Evolutionary conservation across 306 rosid species (phyloP), one percentile per base, ranked within the genome.

Genomic region (Vigna angularis): DNA sequence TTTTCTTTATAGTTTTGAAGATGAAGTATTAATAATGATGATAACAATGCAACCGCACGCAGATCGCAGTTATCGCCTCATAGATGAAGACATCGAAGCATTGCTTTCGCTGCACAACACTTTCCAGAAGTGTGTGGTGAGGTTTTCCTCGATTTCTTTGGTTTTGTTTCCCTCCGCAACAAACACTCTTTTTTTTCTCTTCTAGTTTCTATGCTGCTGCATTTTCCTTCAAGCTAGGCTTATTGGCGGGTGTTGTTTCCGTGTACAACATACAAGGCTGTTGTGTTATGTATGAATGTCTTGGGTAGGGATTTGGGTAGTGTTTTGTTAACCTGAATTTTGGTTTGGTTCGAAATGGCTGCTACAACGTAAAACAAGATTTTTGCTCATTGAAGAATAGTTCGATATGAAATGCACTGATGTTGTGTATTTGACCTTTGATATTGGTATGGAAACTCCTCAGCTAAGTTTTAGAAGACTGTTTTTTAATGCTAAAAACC

Each of bases 91-190:
- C 72, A 66, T 79, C 42, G 74, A 87, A 83, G 93, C 96, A 7
- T 73, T 95, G 91, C 86, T 84, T 66, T 85, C 88, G 42, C 82
- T 96, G 71, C 99, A 86, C 34, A 69, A 53, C 72, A 74, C 77
- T 77, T 96, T 96, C 80, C 88, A 90, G 81, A 87, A 91, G 82
- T 96, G 98, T 85, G 96, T 93, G 96, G 99, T 93, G 85, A 87
- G 97, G 12, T 64, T 72, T 57, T 38, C n/a, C 70, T 17, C 24
- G 36, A 26, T 10, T 75, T 65, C 52, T 61, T 16, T 16, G 3
- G 0, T 74, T 28, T 53, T 59, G 5, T 56, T 50, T 55, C 5
- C 30, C 7, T 61, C 9, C 6, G 12, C 10, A 42, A 3, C 13
- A 11, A 4, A 58, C 22, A 15, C 30, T 20, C 20, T 77, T 77